Percentiles rank a stretch among this genome's conserved stretches.
These are phyloP conservation scores for Lachancea kluyveri DNA, from an alignment of 805 yeast species.

Conservation along the genomic window DNA sequence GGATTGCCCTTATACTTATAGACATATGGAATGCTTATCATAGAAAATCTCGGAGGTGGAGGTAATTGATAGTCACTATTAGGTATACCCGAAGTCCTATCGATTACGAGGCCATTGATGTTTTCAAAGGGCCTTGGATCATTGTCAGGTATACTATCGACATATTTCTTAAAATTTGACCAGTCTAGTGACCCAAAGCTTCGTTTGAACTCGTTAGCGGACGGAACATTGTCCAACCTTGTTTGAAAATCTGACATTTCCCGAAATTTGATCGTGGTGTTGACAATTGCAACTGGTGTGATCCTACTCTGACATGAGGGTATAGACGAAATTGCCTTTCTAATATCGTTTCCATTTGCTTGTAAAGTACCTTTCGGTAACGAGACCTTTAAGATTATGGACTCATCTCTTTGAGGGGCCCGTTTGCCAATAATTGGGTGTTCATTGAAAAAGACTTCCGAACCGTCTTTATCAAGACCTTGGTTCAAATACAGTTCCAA, in stretches of 20 bases:
- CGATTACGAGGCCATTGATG: conserved; percentile 21
- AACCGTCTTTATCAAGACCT: conserved; percentile 36
- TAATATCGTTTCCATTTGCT: conserved; percentile 36
- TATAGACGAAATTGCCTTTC: conserved; percentile 35
- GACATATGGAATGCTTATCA: conserved; percentile 67
- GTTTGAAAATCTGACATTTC: conserved; percentile 86
- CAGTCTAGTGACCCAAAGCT: conserved; percentile 29
- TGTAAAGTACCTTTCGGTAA: conserved; percentile 51
- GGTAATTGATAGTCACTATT: conserved; percentile 41
- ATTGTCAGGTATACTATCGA: conserved; percentile 31
- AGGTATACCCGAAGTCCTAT: conserved; percentile 19
- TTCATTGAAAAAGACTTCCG: conserved; percentile 33
- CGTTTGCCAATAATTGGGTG: conserved; percentile 58
- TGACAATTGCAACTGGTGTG: conserved; percentile 61
- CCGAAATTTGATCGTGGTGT: conserved; percentile 68
- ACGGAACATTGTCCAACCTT: conserved; percentile 49
- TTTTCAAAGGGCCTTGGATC: conserved; percentile 35
- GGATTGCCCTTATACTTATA: conserved; percentile 77
- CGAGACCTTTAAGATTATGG: conserved; percentile 50
- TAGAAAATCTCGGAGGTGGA: conserved; percentile 83
- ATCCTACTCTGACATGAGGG: conserved; percentile 32
- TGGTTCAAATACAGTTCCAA: conserved; percentile 30
- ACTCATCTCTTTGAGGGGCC: conserved; percentile 43
- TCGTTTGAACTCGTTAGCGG: conserved; percentile 33
- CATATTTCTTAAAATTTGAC: conserved; percentile 25